phyloP scores from a whole-genome alignment of 257 asterid genomes.

The Leonotis leonurus region DNA sequence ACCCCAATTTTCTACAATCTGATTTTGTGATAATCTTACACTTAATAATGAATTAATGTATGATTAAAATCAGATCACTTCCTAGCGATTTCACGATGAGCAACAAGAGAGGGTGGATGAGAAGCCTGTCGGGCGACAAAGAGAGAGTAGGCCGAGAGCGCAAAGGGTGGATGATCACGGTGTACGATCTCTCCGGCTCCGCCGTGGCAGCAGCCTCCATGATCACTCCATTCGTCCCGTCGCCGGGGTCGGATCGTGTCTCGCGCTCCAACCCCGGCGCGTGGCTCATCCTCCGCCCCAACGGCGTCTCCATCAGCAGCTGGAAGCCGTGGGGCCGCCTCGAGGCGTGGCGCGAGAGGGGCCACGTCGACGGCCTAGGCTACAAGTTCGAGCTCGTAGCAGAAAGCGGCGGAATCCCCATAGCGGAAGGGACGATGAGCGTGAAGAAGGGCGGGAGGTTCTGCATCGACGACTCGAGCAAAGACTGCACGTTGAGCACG shows the following conservation, averaged over 20 bases:
- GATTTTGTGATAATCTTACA: too few relatives aligned
- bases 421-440: slow-evolving; percentile 71
- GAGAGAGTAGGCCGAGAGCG: slow-evolving; percentile 56
- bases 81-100: slow-evolving; percentile 57
- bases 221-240: slow-evolving; percentile 87
- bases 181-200: slow-evolving; percentile 81
- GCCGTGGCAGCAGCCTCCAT: slow-evolving; percentile 91
- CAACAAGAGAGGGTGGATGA: slow-evolving; percentile 53
- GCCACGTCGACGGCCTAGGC: slow-evolving; percentile 58
- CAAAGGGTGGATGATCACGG: slow-evolving; percentile 77
- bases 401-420: slow-evolving; percentile 51
- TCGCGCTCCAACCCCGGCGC: slow-evolving; percentile 85
- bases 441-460: slow-evolving; percentile 64
- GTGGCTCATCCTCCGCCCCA: slow-evolving; percentile 81
- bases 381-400: slow-evolving; percentile 73
- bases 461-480: slow-evolving; percentile 44
- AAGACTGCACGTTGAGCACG: slow-evolving; percentile 31
- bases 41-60: background rate
- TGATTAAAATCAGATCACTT: slow-evolving; percentile 41
- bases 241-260: slow-evolving; percentile 72
- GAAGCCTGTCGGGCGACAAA: slow-evolving; percentile 43
- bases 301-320: slow-evolving; percentile 56
- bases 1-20: too few relatives aligned
- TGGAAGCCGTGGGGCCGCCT: slow-evolving; percentile 99
- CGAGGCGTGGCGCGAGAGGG: slow-evolving; percentile 91